phyloP scores from a whole-genome alignment of 2,329 filamentous ascomycete genomes.

The Aspergillus phoenicis region DNA sequence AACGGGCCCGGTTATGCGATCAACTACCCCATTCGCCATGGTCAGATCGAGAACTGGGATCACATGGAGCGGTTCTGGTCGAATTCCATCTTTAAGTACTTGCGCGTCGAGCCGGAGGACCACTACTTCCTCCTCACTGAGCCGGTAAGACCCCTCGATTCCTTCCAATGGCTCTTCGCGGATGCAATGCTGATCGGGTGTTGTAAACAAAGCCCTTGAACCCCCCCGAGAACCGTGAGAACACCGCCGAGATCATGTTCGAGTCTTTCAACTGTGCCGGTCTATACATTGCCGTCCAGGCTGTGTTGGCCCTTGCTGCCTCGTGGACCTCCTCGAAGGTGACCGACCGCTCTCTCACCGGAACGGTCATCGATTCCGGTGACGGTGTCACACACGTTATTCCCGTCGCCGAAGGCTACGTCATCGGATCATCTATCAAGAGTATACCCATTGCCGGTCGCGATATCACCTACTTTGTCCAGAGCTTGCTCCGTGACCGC shows the following conservation, averaged over 20 bases:
- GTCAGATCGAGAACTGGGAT: slow-evolving; percentile 99
- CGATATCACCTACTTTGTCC: slow-evolving; percentile 98
- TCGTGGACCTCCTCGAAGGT: slow-evolving; percentile 99
- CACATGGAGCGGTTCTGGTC: slow-evolving; percentile 99
- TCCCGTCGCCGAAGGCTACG: slow-evolving; percentile 96
- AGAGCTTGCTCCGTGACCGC: slow-evolving; percentile 91
- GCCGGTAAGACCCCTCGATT: slow-evolving; percentile 63
- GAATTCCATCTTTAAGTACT: slow-evolving; percentile 99
- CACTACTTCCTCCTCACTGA: slow-evolving; percentile 98
- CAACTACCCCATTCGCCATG: slow-evolving; percentile 96
- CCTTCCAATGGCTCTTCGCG: not conserved
- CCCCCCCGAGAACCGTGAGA: slow-evolving; percentile 97
- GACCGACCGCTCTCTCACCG: slow-evolving; percentile 90
- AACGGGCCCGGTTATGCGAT: slow-evolving; percentile 90
- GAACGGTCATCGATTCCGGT: slow-evolving; percentile 97
- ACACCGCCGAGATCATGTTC: slow-evolving; percentile 99
- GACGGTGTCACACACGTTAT: slow-evolving; percentile 99
- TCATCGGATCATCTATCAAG: slow-evolving; percentile 98
- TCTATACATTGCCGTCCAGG: slow-evolving; percentile 97
- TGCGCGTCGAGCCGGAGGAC: slow-evolving; percentile 96
- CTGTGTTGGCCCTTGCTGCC: slow-evolving; percentile 90
- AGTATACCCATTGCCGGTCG: slow-evolving; percentile 96
- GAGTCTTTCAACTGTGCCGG: slow-evolving; percentile 99
- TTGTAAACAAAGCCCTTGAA: slow-evolving; percentile 73
- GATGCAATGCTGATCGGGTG: not conserved